Conservation (phyloP, 768 basidiomycete species). For the Rhodosporidiobolus sp. region DNA sequence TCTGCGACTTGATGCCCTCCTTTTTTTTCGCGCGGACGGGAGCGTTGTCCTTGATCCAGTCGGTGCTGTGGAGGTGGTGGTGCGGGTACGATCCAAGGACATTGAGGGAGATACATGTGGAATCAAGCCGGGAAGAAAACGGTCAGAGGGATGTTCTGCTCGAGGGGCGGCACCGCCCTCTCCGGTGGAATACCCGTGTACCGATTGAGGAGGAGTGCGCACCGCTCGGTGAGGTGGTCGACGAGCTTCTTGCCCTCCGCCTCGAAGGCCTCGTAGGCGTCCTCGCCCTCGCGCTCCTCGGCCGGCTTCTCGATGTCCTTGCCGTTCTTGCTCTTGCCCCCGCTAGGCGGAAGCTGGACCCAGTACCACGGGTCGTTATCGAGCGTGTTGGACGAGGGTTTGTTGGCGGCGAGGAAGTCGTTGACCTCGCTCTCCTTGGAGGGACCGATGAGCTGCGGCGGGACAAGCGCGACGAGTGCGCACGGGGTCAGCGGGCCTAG, state of each 20-base stretch:
- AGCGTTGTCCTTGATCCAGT: conserved; percentile 13
- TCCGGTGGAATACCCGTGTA: too few relatives aligned
- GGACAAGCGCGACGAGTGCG: background rate
- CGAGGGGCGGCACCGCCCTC: too few relatives aligned
- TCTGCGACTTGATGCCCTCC: conserved; percentile 17
- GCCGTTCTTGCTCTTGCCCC: background rate
- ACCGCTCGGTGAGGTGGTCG: background rate
- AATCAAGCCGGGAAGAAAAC: too few relatives aligned
- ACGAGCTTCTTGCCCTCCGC: background rate
- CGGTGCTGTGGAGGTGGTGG: background rate
- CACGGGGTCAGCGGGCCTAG: too few relatives aligned
- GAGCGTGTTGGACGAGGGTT: background rate
- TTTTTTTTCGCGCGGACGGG: conserved; percentile 27
- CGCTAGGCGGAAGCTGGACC: background rate
- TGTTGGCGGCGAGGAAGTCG: conserved; percentile 6
- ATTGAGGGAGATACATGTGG: too few relatives aligned
- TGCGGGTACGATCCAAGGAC: too few relatives aligned
- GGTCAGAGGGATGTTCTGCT: too few relatives aligned
- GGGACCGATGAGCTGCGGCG: conserved; percentile 20
- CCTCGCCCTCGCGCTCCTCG: background rate
- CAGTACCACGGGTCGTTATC: conserved; percentile 3
- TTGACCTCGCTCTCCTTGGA: conserved; percentile 1
- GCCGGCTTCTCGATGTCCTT: conserved; percentile 14
- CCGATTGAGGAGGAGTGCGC: background rate
- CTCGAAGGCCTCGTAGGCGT: background rate